Percentiles rank a stretch among this genome's conserved stretches.
Conservation (phyloP, 2,329 filamentous ascomycete species). For the Neofusicoccum umdonicola region DNA sequence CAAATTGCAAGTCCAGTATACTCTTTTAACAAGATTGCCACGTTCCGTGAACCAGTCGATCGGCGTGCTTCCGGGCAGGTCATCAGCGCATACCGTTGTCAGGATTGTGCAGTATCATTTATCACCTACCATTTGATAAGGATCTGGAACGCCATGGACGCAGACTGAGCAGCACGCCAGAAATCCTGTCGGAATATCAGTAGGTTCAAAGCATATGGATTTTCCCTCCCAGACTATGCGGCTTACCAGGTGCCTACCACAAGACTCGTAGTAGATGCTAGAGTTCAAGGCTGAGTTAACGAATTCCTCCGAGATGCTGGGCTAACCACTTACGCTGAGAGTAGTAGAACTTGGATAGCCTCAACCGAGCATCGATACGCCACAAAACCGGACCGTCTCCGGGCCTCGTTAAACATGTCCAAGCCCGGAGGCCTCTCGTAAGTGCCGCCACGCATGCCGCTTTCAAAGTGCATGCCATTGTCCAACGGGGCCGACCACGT, state of each 20-base stretch:
- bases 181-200: conserved; percentile 50
- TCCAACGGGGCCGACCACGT: conserved; percentile 48
- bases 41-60: conserved; percentile 48
- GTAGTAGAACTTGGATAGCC: conserved; percentile 57
- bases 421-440: conserved; percentile 55
- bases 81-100: conserved; percentile 17
- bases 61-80: conserved; percentile 23
- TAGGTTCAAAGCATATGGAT: neutral
- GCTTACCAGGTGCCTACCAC: conserved; percentile 52
- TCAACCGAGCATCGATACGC: conserved; percentile 56
- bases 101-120: neutral
- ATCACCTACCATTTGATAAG: conserved; percentile 52
- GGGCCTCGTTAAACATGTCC: conserved; percentile 61
- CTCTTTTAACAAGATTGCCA: conserved; percentile 54
- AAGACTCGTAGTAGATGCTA: conserved; percentile 52
- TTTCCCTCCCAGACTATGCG: neutral
- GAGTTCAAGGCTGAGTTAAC: neutral
- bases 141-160: conserved; percentile 58
- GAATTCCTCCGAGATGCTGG: neutral
- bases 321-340: conserved; percentile 50
- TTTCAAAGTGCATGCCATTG: conserved; percentile 37
- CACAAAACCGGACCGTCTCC: conserved; percentile 58
- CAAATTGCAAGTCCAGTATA: conserved; percentile 58
- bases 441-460: conserved; percentile 55
- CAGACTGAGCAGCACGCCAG: conserved; percentile 57